phyloP scores from a whole-genome alignment of 108 stramenopile genomes.

The Cylindrotheca closterium region DNA sequence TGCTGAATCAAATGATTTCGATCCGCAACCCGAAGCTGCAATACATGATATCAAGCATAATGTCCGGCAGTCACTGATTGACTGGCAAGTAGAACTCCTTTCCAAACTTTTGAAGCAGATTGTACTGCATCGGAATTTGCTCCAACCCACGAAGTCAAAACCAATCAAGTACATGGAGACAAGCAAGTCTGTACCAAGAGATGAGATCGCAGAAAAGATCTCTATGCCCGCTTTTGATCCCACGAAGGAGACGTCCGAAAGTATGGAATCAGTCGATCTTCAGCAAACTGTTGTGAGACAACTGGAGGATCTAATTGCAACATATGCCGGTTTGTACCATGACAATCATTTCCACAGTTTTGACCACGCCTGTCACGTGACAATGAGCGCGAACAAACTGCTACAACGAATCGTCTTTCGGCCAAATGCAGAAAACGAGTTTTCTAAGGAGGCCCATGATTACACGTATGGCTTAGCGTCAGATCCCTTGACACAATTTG shows the following conservation, averaged over 20 bases:
- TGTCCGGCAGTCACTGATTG: neutral
- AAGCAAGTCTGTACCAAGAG: neutral
- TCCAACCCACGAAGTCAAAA: neutral
- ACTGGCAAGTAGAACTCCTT: slow-evolving; percentile 18
- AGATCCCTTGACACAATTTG: slow-evolving; percentile 59
- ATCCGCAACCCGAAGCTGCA: neutral
- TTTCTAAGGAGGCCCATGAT: slow-evolving; percentile 18
- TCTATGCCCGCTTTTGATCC: slow-evolving; percentile 19
- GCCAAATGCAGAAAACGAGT: neutral
- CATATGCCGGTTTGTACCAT: slow-evolving; percentile 3
- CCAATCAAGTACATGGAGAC: neutral
- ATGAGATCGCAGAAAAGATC: slow-evolving; percentile 30
- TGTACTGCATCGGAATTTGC: slow-evolving; percentile 11
- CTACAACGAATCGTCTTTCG: slow-evolving; percentile 5
- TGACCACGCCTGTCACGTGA: slow-evolving; percentile 19
- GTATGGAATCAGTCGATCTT: slow-evolving; percentile 7
- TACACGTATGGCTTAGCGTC: slow-evolving; percentile 49
- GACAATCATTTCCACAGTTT: slow-evolving; percentile 30
- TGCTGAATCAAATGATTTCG: neutral
- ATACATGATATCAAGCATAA: neutral
- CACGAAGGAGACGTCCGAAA: neutral
- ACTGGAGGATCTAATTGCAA: slow-evolving; percentile 2
- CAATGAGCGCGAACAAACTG: slow-evolving; percentile 18
- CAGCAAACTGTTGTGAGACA: slow-evolving; percentile 4
- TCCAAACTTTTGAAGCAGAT: slow-evolving; percentile 18